These are phyloP conservation scores for Scopulariopsis brevicaulis DNA, from an alignment of 2,329 filamentous ascomycete species.

Conservation along the genomic window DNA sequence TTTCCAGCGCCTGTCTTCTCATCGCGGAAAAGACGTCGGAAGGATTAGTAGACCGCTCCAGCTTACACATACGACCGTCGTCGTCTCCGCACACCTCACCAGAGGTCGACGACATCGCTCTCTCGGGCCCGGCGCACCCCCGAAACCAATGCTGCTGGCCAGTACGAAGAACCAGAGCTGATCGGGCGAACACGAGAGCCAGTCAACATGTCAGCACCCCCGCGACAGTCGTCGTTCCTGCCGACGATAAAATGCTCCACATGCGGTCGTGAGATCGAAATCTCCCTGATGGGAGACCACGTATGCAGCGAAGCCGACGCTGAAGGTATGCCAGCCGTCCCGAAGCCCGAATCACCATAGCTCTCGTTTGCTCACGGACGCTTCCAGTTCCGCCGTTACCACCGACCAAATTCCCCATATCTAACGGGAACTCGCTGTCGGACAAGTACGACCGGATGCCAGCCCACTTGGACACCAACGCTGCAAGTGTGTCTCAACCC, in stretches of 20 bases:
- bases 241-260: conserved; percentile 81
- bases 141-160: not conserved
- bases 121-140: not conserved
- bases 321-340: conserved; percentile 27
- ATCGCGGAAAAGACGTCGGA: not conserved
- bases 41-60: not conserved
- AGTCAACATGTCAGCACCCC: conserved; percentile 21
- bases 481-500: conserved; percentile 32
- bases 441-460: conserved; percentile 28
- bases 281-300: conserved; percentile 79
- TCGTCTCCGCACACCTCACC: not conserved
- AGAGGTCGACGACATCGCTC: not conserved
- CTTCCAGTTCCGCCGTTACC: conserved; percentile 5
- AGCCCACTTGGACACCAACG: conserved; percentile 37
- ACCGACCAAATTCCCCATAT: conserved; percentile 2
- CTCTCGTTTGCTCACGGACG: not conserved
- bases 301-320: conserved; percentile 45
- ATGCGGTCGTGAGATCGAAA: conserved; percentile 68
- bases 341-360: not conserved
- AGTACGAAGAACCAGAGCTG: not conserved
- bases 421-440: conserved; percentile 14
- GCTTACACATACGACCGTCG: not conserved
- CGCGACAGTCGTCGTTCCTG: conserved; percentile 57
- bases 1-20: not conserved
- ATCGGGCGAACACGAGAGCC: not conserved